phyloP scores from a whole-genome alignment of 2,329 filamentous ascomycete genomes.

The Trichoderma hamatum region DNA sequence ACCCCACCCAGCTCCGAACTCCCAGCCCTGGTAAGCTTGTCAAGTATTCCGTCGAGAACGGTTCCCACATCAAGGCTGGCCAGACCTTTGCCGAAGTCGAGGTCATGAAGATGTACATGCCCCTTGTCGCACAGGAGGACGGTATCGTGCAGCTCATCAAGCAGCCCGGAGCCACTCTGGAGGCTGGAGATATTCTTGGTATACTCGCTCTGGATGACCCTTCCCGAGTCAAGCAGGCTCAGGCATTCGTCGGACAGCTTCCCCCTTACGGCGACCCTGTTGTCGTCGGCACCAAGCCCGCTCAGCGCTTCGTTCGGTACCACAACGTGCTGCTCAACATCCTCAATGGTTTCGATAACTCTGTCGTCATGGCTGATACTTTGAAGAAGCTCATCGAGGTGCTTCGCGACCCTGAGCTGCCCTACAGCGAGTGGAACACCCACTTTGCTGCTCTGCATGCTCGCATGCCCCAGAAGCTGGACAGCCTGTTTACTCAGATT shows the following conservation, averaged over 20 bases:
- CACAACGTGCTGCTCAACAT: slow-evolving; percentile 83
- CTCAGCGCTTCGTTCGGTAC: slow-evolving; percentile 81
- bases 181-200: slow-evolving; percentile 97
- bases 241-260: slow-evolving; percentile 89
- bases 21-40: slow-evolving; percentile 97
- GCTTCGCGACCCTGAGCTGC: slow-evolving; percentile 83
- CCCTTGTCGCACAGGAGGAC: slow-evolving; percentile 89
- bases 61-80: slow-evolving; percentile 87
- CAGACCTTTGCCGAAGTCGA: slow-evolving; percentile 96
- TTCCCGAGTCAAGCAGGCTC: slow-evolving; percentile 92
- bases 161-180: slow-evolving; percentile 95
- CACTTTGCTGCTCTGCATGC: slow-evolving; percentile 97
- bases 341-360: slow-evolving; percentile 92
- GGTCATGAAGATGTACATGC: slow-evolving; percentile 99
- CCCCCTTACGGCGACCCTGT: slow-evolving; percentile 85
- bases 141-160: slow-evolving; percentile 98
- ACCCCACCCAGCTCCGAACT: slow-evolving; percentile 93
- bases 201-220: slow-evolving; percentile 95
- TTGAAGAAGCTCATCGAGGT: slow-evolving; percentile 90
- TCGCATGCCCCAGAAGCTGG: slow-evolving; percentile 93
- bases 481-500: slow-evolving; percentile 77
- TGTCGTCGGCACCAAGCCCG: slow-evolving; percentile 85
- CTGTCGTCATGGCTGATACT: slow-evolving; percentile 87
- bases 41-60: slow-evolving; percentile 96
- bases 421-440: slow-evolving; percentile 94